phyloP scores from a whole-genome alignment of 73 alveolate genomes.

The Tetrahymena malaccensis region DNA sequence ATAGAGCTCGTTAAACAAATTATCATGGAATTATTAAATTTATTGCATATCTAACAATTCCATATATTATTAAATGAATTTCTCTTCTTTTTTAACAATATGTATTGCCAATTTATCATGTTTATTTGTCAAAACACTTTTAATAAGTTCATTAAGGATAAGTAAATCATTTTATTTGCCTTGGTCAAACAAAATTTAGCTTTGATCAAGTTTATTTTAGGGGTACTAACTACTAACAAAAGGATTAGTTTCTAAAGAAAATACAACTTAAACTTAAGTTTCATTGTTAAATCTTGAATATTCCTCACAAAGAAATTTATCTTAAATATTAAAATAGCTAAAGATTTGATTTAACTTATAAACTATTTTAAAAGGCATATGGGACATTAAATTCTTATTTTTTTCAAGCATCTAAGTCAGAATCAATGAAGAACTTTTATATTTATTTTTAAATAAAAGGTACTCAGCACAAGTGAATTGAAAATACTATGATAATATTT shows the following conservation, averaged over 20 bases:
- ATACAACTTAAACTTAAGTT: neutral
- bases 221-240: no score
- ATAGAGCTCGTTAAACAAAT: no score
- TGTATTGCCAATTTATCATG: no score
- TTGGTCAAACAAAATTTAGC: no score
- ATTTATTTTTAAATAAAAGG: neutral
- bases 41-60: no score
- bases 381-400: neutral
- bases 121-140: no score
- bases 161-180: no score
- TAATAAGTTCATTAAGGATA: no score
- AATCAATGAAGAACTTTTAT: neutral
- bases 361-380: neutral
- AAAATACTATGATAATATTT: neutral
- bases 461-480: neutral
- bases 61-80: no score
- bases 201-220: no score
- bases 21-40: no score
- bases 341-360: neutral
- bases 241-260: neutral
- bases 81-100: no score
- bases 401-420: neutral
- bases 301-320: neutral
- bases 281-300: neutral
- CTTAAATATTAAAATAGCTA: neutral